These are phyloP conservation scores for Xylariales sp. DNA, from an alignment of 2,329 filamentous ascomycete genomes.

Conservation along the genomic window DNA sequence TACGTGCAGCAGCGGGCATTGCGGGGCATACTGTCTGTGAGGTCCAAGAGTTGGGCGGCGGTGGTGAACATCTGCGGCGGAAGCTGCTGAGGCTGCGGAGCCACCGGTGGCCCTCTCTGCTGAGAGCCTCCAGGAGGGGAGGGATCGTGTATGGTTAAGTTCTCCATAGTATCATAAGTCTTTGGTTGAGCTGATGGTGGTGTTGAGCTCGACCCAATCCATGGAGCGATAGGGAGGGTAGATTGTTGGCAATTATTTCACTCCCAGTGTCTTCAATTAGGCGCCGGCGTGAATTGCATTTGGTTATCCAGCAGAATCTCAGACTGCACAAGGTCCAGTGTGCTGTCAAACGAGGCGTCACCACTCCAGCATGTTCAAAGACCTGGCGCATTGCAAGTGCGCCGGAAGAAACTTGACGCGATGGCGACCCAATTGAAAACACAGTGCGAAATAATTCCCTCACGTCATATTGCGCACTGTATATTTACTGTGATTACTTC, in stretches of 20 bases:
- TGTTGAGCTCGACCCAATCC: conserved; percentile 8
- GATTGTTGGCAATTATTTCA: too few species aligned
- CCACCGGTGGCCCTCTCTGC: conserved; percentile 6
- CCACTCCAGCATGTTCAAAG: background rate
- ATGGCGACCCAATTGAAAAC: conserved; percentile 1
- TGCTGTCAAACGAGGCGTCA: background rate
- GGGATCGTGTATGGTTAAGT: conserved; percentile 45
- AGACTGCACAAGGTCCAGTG: background rate
- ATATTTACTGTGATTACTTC: too few species aligned
- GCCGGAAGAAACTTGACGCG: conserved; percentile 12
- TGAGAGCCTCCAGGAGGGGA: conserved; percentile 34
- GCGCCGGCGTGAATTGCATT: conserved; percentile 1
- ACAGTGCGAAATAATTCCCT: conserved; percentile 1
- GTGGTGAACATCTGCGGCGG: conserved; percentile 98
- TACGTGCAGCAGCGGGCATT: too few species aligned
- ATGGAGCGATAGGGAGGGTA: conserved; percentile 7
- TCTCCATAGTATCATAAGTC: conserved; percentile 44
- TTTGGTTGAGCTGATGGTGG: conserved; percentile 1
- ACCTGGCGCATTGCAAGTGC: conserved; percentile 1
- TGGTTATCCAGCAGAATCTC: too few species aligned
- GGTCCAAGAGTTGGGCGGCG: conserved; percentile 87
- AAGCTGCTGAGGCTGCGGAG: conserved; percentile 56
- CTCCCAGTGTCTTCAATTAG: too few species aligned
- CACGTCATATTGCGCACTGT: too few species aligned
- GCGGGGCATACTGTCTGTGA: conserved; percentile 82